Evolutionary conservation across 495 filamentous ascomycete species (phyloP), one percentile per base, ranked within the genome.

Genomic region (Tuber borchii): DNA sequence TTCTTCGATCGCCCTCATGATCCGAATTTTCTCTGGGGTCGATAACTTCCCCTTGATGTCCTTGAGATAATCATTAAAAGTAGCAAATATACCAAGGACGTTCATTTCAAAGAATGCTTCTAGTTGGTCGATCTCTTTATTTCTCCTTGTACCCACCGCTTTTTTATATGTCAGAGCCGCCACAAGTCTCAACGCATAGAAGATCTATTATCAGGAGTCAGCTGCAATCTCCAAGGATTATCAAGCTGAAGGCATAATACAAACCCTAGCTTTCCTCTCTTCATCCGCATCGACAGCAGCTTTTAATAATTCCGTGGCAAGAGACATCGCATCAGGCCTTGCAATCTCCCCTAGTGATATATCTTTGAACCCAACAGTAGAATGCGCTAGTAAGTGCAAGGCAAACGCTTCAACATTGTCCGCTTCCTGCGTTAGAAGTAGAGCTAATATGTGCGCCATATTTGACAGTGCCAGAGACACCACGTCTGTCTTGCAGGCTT

Each of bases 231-330:
- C 61, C 71, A 72, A 39, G 17, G 14, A 65, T 65, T 65, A 34
- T 19, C 56, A 26, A 65, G 19, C 56, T 26, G 70, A 40, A 7
- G 39, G 20, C 22, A 72, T 46, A 71, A 72, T 73, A 82, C 83
- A 78, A 84, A 91, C 91, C 80, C 85, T 87, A 74, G 86, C 78
- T 76, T 89, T 92, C 44, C 89, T 88, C 37, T 85, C 84, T 65
- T 89, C 88, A 45, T 90, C 89, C 12, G 87, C 87, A 80, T 94
- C 93, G 9, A 89, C 92, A 74, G 91, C 89, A 31, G 88, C 87
- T 83, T 95, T 97, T 34, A 99, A 86, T n/a, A 99, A 85, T 80
- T 97, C 91, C 73, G 92, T 89, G 14, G 92, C 90, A 76, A 92
- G 90, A 8, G 87, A 81, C 51, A 94, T 88, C 19, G 93, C 92